Evolutionary conservation across 2,329 filamentous ascomycete genomes (phyloP).

Genomic region (Ceratocystis diversiconidia): DNA sequence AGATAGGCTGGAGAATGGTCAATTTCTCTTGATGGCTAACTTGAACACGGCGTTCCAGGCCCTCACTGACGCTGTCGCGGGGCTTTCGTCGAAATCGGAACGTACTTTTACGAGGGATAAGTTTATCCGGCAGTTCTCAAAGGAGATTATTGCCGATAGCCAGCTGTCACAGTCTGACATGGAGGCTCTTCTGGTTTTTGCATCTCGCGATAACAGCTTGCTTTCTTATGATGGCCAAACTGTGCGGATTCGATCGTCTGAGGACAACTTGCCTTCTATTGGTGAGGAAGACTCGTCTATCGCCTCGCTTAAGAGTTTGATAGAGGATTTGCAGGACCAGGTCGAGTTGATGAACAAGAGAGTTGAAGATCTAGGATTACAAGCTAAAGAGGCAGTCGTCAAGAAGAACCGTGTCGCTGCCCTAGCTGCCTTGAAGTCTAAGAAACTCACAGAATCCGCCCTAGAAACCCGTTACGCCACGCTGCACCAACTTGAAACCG

Average conservation of each 20-base stretch:
- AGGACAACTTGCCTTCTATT: conserved; percentile 33
- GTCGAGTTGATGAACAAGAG: conserved; percentile 52
- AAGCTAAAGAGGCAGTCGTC: conserved; percentile 55
- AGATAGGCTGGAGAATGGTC: conserved; percentile 44
- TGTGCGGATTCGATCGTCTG: conserved; percentile 52
- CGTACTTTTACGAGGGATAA: conserved; percentile 52
- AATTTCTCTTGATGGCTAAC: conserved; percentile 52
- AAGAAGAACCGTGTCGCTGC: conserved; percentile 63
- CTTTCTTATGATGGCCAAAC: conserved; percentile 50
- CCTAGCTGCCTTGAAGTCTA: conserved; percentile 63
- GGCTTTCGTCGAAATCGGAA: conserved; percentile 41
- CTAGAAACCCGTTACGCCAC: conserved; percentile 58
- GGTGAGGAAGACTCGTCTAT: conserved; percentile 69
- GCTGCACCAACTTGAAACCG: conserved; percentile 67
- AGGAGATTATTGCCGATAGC: conserved; percentile 34
- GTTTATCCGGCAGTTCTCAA: conserved; percentile 46
- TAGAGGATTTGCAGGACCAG: conserved; percentile 59
- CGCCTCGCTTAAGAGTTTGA: conserved; percentile 67
- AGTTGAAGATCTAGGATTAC: conserved; percentile 47
- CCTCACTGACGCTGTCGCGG: conserved; percentile 33
- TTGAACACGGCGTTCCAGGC: conserved; percentile 44
- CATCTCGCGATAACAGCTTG: conserved; percentile 50
- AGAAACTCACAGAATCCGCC: conserved; percentile 65
- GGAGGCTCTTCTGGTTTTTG: conserved; percentile 53
- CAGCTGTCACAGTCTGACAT: conserved; percentile 49